These are phyloP conservation scores for Omphalotus guepiniiformis DNA, from an alignment of 768 basidiomycete genomes.

Conservation along the genomic window DNA sequence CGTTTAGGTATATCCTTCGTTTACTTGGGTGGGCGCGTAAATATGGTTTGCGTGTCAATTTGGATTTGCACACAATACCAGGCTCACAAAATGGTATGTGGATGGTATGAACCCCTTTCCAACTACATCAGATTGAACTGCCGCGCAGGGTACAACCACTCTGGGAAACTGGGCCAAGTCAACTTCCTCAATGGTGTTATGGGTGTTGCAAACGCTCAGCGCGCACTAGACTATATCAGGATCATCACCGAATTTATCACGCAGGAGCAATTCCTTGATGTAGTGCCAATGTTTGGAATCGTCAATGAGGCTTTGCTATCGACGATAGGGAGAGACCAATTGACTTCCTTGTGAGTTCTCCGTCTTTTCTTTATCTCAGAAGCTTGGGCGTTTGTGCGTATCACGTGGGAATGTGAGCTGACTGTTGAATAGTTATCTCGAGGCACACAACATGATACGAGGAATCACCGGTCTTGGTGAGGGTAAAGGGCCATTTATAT, in stretches of 20 bases:
- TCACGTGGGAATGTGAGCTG: no score
- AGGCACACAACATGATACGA: slow-evolving; percentile 61
- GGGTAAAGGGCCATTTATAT: slow-evolving; percentile 59
- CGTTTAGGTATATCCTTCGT: slow-evolving; percentile 61
- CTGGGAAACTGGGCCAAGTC: slow-evolving; percentile 53
- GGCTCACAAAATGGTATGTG: slow-evolving; percentile 68
- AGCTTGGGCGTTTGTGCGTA: no score
- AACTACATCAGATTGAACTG: no score
- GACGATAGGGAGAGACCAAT: slow-evolving; percentile 50
- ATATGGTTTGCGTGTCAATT: slow-evolving; percentile 79
- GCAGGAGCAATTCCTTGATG: slow-evolving; percentile 68
- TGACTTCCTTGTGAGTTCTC: slow-evolving; percentile 63
- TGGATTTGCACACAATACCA: slow-evolving; percentile 78
- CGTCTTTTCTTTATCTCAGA: no score
- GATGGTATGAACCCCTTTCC: slow-evolving; percentile 39
- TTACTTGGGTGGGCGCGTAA: slow-evolving; percentile 82
- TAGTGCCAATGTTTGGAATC: slow-evolving; percentile 62
- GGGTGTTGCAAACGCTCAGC: slow-evolving; percentile 85
- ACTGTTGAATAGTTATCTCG: slow-evolving; percentile 58
- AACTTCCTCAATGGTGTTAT: slow-evolving; percentile 74
- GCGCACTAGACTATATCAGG: slow-evolving; percentile 75
- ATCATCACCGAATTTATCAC: slow-evolving; percentile 77
- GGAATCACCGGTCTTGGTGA: slow-evolving; percentile 68
- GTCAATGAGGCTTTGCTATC: slow-evolving; percentile 55
- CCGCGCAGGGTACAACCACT: slow-evolving; percentile 58